Evolutionary conservation across 768 basidiomycete genomes (phyloP).

Genomic region (Sporobolomyces roseus): DNA sequence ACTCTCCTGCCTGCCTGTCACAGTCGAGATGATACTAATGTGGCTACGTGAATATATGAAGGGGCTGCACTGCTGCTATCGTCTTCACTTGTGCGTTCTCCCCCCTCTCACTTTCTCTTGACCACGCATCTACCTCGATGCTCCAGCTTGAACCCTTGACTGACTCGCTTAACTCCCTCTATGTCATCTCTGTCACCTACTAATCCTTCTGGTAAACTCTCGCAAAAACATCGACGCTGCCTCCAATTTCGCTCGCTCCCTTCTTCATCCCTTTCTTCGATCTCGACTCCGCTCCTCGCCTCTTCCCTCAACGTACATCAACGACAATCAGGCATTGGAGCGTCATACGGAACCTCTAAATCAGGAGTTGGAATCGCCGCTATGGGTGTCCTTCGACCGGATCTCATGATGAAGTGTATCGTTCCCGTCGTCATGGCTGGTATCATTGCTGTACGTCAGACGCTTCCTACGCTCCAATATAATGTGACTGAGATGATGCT

Average conservation of each 20-base stretch:
- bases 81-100: conserved; percentile 77
- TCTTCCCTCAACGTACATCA: not conserved
- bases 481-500: too few species aligned
- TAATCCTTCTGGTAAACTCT: too few species aligned
- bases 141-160: too few species aligned
- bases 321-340: conserved; percentile 44
- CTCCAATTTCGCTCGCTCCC: not conserved
- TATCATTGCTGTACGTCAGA: conserved; percentile 90
- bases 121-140: too few species aligned
- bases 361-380: conserved; percentile 91
- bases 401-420: conserved; percentile 94
- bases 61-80: conserved; percentile 92
- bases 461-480: not conserved
- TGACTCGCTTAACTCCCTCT: too few species aligned
- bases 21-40: not conserved
- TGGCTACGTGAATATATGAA: too few species aligned
- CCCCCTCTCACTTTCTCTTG: not conserved
- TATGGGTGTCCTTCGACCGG: conserved; percentile 94
- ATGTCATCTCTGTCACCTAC: too few species aligned
- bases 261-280: not conserved
- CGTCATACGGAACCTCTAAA: conserved; percentile 84
- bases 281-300: not conserved
- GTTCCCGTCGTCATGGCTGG: conserved; percentile 99
- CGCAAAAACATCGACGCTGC: too few species aligned
- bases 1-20: not conserved